phyloP scores from a whole-genome alignment of 768 basidiomycete genomes.

The Calvatia gigantea region DNA sequence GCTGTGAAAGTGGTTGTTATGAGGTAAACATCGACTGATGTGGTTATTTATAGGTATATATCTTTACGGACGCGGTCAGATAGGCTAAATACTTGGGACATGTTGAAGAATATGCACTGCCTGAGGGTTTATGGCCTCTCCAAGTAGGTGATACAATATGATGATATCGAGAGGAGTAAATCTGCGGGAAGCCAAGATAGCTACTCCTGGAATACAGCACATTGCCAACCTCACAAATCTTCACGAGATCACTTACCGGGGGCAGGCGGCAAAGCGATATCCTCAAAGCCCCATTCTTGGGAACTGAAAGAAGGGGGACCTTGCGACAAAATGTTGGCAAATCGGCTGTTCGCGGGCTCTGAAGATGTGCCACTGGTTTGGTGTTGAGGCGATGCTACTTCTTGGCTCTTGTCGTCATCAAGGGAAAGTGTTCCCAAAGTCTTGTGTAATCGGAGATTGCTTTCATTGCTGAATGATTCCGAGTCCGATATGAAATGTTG shows the following conservation, averaged over 20 bases:
- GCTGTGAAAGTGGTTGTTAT: neutral
- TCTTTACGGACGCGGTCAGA: neutral
- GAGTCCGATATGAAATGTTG: no score
- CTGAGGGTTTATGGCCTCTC: neutral
- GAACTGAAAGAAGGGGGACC: conserved; percentile 46
- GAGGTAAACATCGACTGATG: neutral
- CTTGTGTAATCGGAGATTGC: neutral
- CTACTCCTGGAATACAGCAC: neutral
- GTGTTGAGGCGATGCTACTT: neutral
- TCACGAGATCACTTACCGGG: conserved; percentile 16
- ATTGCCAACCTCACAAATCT: neutral
- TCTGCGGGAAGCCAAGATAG: neutral
- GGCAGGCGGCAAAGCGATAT: conserved; percentile 41
- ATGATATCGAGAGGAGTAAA: no score
- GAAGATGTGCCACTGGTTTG: neutral
- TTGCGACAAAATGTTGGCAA: conserved; percentile 21
- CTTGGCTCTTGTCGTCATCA: conserved; percentile 14
- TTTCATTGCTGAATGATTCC: neutral
- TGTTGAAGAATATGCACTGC: neutral
- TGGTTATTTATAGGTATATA: neutral
- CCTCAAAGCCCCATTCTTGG: conserved; percentile 52
- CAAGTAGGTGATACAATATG: no score
- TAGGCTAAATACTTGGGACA: neutral
- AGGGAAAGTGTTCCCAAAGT: conserved; percentile 35
- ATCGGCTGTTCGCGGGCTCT: conserved; percentile 13